phyloP scores from a whole-genome alignment of 106 monocot genomes.

The Narthecium ossifragum region DNA sequence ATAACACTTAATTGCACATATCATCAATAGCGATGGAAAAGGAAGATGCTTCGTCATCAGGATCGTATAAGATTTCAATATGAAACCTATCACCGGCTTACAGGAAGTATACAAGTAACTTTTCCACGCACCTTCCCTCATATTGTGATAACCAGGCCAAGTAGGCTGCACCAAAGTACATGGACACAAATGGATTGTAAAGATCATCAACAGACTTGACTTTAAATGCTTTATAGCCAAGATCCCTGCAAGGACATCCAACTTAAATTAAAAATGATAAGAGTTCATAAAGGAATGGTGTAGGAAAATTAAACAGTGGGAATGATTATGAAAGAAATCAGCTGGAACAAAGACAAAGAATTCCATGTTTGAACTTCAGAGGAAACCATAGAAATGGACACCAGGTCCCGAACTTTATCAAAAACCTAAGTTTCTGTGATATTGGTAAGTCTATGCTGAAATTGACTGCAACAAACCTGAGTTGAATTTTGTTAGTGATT shows the following conservation, averaged over 20 bases:
- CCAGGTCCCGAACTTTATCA: too few species aligned
- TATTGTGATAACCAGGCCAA: constrained; percentile 75
- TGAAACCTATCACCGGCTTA: too few species aligned
- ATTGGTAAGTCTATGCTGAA: too few species aligned
- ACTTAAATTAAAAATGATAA: background rate
- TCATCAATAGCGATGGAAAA: background rate
- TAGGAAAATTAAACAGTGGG: background rate
- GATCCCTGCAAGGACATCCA: constrained; percentile 33
- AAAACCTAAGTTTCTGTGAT: too few species aligned
- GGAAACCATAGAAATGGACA: too few species aligned
- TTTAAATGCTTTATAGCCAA: constrained; percentile 54
- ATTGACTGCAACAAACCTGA: too few species aligned
- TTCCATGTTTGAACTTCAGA: too few species aligned
- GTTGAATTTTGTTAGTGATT: too few species aligned
- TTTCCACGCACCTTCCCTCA: constrained; percentile 74
- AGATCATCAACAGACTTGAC: constrained; percentile 84
- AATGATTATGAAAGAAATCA: background rate
- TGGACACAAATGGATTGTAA: constrained; percentile 88
- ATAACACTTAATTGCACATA: background rate
- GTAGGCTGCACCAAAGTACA: constrained; percentile 94
- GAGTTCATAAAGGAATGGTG: background rate
- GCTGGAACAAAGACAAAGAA: too few species aligned
- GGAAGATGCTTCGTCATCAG: background rate
- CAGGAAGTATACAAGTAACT: background rate
- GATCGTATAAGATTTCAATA: background rate